Conservation (phyloP, 805 yeast genomes). For the Tetrapisispora fleetii region DNA sequence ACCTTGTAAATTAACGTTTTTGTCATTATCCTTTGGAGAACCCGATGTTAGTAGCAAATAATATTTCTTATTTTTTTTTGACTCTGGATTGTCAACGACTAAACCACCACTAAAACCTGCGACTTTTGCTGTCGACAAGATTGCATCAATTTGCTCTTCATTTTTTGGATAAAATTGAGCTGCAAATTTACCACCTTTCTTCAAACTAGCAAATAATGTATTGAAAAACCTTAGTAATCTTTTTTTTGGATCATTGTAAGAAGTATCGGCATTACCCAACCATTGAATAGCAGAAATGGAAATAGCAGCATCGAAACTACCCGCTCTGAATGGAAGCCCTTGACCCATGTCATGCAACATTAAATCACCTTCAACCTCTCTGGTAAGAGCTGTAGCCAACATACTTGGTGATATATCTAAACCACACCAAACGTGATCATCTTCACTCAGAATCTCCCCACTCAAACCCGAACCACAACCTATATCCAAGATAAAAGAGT, state of each 20-base stretch:
- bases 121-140: slow-evolving; percentile 75
- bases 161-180: slow-evolving; percentile 95
- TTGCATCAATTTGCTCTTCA: slow-evolving; percentile 72
- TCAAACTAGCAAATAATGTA: slow-evolving; percentile 74
- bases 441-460: slow-evolving; percentile 89
- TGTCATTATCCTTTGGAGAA: slow-evolving; percentile 66
- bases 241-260: slow-evolving; percentile 71
- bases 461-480: slow-evolving; percentile 97
- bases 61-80: slow-evolving; percentile 82
- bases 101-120: slow-evolving; percentile 96
- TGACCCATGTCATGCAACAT: slow-evolving; percentile 86
- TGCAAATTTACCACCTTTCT: slow-evolving; percentile 92
- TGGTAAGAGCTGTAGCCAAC: slow-evolving; percentile 88
- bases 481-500: slow-evolving; percentile 70
- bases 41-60: slow-evolving; percentile 67
- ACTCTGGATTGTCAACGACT: slow-evolving; percentile 87
- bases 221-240: slow-evolving; percentile 77
- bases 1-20: slow-evolving; percentile 66
- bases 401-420: slow-evolving; percentile 94
- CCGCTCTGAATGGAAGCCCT: slow-evolving; percentile 93
- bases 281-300: slow-evolving; percentile 94
- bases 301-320: slow-evolving; percentile 93
- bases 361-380: slow-evolving; percentile 90
- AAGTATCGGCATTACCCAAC: slow-evolving; percentile 91
- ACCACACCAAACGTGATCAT: slow-evolving; percentile 81